Percentiles rank a stretch among this genome's conserved stretches.
Evolutionary conservation across 345 rosid genomes (phyloP).

Genomic region (Boechera retrofracta): DNA sequence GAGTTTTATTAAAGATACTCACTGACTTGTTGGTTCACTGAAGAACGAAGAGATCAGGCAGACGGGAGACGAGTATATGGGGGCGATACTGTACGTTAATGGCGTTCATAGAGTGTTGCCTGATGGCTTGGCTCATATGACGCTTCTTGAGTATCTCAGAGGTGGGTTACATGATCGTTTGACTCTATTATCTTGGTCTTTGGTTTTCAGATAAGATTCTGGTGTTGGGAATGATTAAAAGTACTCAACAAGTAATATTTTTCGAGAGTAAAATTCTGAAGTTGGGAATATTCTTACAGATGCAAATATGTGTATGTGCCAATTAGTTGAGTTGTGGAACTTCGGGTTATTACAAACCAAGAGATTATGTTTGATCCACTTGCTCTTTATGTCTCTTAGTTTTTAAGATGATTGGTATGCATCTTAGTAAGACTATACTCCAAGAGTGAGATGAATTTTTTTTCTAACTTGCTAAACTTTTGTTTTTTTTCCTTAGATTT

Average conservation of each 20-base stretch:
- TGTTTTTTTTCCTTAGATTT: conserved; percentile 12
- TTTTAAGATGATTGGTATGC: too few relatives aligned
- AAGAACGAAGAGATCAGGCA: conserved; percentile 45
- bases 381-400: too few relatives aligned
- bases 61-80: conserved; percentile 47
- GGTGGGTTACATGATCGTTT: conserved; percentile 46
- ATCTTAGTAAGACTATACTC: background rate
- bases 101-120: conserved; percentile 82
- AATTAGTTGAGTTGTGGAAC: too few relatives aligned
- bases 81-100: conserved; percentile 75
- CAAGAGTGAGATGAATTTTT: conserved; percentile 10
- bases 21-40: conserved; percentile 59
- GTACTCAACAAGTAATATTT: background rate
- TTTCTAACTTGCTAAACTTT: background rate
- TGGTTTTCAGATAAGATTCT: too few relatives aligned
- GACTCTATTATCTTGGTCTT: background rate
- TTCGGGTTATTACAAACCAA: too few relatives aligned
- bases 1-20: background rate
- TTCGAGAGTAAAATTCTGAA: too few relatives aligned
- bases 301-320: too few relatives aligned
- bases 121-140: conserved; percentile 88
- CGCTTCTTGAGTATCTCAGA: conserved; percentile 92
- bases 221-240: too few relatives aligned
- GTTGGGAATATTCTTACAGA: too few relatives aligned
- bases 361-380: too few relatives aligned